A percentile compares a stretch with the other conserved stretches of the same genome.
Evolutionary conservation across 208 protist species (phyloP).

Genomic region (Acanthamoeba divionensis): DNA sequence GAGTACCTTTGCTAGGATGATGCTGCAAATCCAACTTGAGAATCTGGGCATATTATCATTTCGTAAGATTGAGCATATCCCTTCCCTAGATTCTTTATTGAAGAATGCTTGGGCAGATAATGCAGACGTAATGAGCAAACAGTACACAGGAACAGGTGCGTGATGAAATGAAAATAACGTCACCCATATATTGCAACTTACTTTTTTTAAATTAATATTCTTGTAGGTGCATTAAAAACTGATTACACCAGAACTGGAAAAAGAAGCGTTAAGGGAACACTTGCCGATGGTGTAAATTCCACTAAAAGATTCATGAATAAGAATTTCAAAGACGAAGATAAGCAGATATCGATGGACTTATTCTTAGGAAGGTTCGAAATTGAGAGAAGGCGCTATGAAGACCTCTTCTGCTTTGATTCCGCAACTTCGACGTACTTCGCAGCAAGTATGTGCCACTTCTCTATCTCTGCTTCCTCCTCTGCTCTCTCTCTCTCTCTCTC

Average conservation of each 20-base stretch:
- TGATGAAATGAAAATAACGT: too few relatives aligned
- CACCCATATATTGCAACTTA: too few relatives aligned
- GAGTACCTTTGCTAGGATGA: slow-evolving; percentile 57
- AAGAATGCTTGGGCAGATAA: slow-evolving; percentile 78
- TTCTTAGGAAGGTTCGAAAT: slow-evolving; percentile 26
- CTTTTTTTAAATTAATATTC: too few relatives aligned
- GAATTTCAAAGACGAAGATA: slow-evolving; percentile 71
- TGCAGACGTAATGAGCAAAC: slow-evolving; percentile 72
- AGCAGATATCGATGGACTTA: slow-evolving; percentile 25
- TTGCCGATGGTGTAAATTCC: slow-evolving; percentile 75
- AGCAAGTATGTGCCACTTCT: background rate
- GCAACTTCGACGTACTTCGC: background rate
- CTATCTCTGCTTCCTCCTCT: background rate
- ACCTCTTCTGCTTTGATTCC: background rate
- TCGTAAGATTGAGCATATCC: background rate
- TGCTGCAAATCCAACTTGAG: slow-evolving; percentile 54
- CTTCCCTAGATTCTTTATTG: background rate
- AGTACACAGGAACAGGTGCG: slow-evolving; percentile 78
- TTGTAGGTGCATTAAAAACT: too few relatives aligned
- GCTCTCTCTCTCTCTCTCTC: background rate
- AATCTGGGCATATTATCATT: slow-evolving; percentile 34
- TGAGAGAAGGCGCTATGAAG: background rate
- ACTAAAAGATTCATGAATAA: slow-evolving; percentile 73
- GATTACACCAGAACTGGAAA: slow-evolving; percentile 79
- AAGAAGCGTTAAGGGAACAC: slow-evolving; percentile 61